Conservation (phyloP, 176 grass and related monocot genomes). For the sorghum (Sorghum bicolor) region Sorghum_bicolor_NCBIv3 NC_012872.2:52628001-52628500, state of each 20-base stretch:
- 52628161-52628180: not conserved
- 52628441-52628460: slow-evolving; percentile 71
- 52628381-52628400: slow-evolving; percentile 61
- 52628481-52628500: slow-evolving; percentile 86
- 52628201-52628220: slow-evolving; percentile 6
- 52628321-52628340: not conserved
- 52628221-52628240: not conserved
- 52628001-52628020: slow-evolving; percentile 9
- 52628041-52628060: not conserved
- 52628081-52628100: slow-evolving; percentile 3
- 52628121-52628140: slow-evolving; percentile 23
- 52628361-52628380: not conserved
- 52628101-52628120: not conserved
- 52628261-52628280: not conserved
- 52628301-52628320: not conserved
- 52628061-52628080: not conserved
- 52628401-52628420: slow-evolving; percentile 51
- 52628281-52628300: not conserved
- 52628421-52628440: slow-evolving; percentile 63
- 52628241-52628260: not conserved
- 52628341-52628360: not conserved
- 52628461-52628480: slow-evolving; percentile 66
- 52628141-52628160: slow-evolving; percentile 16
- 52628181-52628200: not conserved
- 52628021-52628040: not conserved